Evolutionary conservation across 805 yeast species (phyloP).

Genomic region (Candida alai): DNA sequence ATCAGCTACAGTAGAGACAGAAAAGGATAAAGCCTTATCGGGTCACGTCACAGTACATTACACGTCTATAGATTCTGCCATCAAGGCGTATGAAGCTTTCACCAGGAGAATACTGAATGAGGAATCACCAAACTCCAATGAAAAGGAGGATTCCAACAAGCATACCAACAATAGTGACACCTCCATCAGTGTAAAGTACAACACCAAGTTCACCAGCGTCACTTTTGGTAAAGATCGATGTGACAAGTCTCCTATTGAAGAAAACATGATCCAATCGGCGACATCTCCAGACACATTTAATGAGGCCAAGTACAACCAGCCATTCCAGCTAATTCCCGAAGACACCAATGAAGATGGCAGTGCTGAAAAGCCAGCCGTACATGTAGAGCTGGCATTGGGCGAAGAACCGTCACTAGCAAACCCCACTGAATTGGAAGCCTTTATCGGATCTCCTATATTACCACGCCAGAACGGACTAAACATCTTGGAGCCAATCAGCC

Average conservation of each 20-base stretch:
- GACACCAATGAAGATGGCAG: constrained; percentile 1
- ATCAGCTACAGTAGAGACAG: constrained; percentile 2
- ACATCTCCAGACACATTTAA: constrained; percentile 3
- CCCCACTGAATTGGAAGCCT: constrained; percentile 6
- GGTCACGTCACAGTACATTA: constrained; percentile 28
- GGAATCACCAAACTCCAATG: constrained; percentile 3
- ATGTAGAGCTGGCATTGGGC: no score
- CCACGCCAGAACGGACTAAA: background rate
- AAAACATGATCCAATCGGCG: constrained; percentile 1
- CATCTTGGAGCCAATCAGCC: constrained; percentile 10
- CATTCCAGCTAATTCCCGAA: constrained; percentile 4
- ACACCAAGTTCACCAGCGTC: constrained; percentile 15
- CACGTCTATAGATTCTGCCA: constrained; percentile 44
- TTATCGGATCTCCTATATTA: constrained; percentile 4
- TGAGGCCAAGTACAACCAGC: background rate
- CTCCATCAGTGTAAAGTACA: constrained; percentile 10
- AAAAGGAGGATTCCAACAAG: background rate
- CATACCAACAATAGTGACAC: constrained; percentile 3
- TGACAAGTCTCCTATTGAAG: constrained; percentile 22
- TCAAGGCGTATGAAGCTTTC: constrained; percentile 38
- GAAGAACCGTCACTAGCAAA: constrained; percentile 3
- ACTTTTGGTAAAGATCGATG: constrained; percentile 36
- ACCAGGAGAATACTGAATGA: constrained; percentile 15
- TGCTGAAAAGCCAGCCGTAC: no score
- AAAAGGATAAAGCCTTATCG: background rate